These are phyloP conservation scores for Ceratobasidium sp. DNA, from an alignment of 1,284 basidiomycete genomes.

Conservation along the genomic window DNA sequence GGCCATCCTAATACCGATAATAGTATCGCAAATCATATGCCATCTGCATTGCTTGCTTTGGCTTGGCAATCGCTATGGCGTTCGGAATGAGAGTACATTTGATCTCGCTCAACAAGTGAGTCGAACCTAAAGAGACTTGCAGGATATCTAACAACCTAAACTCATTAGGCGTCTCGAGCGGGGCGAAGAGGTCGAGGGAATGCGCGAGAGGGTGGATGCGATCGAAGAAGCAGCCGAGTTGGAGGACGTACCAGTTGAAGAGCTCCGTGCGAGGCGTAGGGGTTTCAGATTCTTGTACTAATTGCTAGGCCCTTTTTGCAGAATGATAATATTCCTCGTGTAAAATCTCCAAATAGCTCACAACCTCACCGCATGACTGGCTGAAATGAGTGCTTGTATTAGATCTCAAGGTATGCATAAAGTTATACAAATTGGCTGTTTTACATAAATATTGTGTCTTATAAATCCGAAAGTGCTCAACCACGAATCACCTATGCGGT, in stretches of 20 bases:
- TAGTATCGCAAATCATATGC: slow-evolving; percentile 62
- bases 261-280: slow-evolving; percentile 17
- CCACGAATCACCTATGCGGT: background rate
- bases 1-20: background rate
- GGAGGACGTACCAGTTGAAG: slow-evolving; percentile 29
- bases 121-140: background rate
- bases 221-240: slow-evolving; percentile 32
- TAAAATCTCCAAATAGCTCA: background rate
- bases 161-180: slow-evolving; percentile 20
- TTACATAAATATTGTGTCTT: background rate
- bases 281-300: slow-evolving; percentile 42
- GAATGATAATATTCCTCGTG: background rate
- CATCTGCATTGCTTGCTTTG: slow-evolving; percentile 64
- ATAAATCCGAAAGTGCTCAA: slow-evolving; percentile 1
- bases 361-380: too few relatives aligned
- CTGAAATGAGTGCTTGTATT: too few relatives aligned
- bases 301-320: background rate
- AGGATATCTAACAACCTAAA: background rate
- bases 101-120: slow-evolving; percentile 60
- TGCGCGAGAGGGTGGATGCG: slow-evolving; percentile 25
- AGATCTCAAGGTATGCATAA: background rate
- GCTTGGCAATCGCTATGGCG: slow-evolving; percentile 64
- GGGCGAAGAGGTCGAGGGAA: slow-evolving; percentile 35
- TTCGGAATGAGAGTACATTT: slow-evolving; percentile 67
- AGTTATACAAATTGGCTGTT: slow-evolving; percentile 26